Base-by-base conservation (phyloP, 805 yeast genomes). In the Ogataea naganishii region DNA sequence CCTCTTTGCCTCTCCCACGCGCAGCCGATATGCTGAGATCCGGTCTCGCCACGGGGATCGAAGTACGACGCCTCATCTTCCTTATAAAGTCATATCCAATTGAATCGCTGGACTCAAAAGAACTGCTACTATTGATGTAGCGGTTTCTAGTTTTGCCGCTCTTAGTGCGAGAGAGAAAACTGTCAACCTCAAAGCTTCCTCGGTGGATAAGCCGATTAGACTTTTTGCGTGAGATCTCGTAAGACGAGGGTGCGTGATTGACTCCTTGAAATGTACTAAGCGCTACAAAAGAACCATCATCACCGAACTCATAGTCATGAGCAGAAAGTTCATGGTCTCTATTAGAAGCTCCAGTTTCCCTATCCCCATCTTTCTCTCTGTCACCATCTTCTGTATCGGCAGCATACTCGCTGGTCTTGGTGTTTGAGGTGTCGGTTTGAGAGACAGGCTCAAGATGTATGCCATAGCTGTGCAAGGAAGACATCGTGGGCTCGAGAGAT, bases 131-230 rank as follows among this genome's bases (percentile, higher is more conserved):
- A n/a, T n/a, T 16, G 7, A 16, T 17, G 14, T 12, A 18, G 13
- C 9, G 18, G 16, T 20, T 14, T 11, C 17, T n/a, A 6, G 10
- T 6, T 6, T 10, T 6, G 14, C 6, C 31, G 14, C 26, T 29
- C 17, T 22, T 22, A 2, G 21, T 23, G 6, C 26, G 13, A 6
- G 13, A 7, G 10, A 21, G 14, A 5, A 13, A 7, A 7, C n/a
- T 10, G 3, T 17, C 15, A 26, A 23, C 33, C 13, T 26, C 17
- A 26, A 33, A 33, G 19, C 33, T 33, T 5, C 36, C 36, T 14
- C 30, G 11, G 11, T 33, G 30, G 7, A 33, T 33, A 10, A 33
- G n/a, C 16, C 23, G 29, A 14, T 20, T 33, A 2, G 30, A 20
- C 7, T 24, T 24, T 20, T 22, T 23, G 14, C 27, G 15, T 9